Base-by-base conservation (phyloP, 1,284 basidiomycete genomes). In the Cutaneotrichosporon dermatis region DNA sequence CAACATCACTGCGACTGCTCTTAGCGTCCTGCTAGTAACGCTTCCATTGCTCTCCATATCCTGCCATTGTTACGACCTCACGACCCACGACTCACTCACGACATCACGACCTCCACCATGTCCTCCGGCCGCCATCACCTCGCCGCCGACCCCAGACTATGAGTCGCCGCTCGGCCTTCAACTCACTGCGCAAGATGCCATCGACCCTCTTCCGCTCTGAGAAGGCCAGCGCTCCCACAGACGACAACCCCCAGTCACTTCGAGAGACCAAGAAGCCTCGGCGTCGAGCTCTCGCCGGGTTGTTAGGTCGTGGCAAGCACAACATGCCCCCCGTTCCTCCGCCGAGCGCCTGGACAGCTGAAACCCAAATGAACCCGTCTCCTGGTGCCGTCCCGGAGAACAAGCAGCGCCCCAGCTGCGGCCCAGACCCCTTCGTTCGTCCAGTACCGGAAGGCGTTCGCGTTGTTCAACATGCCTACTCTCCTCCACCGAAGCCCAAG, bases 371-470 rank as follows among this genome's bases (percentile, higher is more conserved):
- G 39, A 49, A 49, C 33, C 33, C 33, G 5, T 13, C 46, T 4
- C 12, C 33, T 16, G 46, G 11, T 13, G 34, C 6, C 13, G 12
- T 12, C 1, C 56, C 59, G 4, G 54, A 60, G 43, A 51, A 55
- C 60, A 68, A 52, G 41, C 59, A 69, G 13, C 58, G 64, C 7
- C 67, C 73, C 1, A 73, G 71, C 46, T 71, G 74, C 51, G 69
- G 69, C 9, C 70, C 68, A 33, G 74, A 76, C 43, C 74, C 74
- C 2, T 76, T 76, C 45, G 57, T 59, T 4, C 54, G 69, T 6
- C 39, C 46, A 25, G 25, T 25, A 25, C 25, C 25, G 25, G 25
- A 25, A 25, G 25, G 25, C 25, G 25, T 25, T 25, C 25, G 25
- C 25, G 25, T 25, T 25, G 25, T 25, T 25, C 25, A 25, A 25